Conservation (phyloP, 768 basidiomycete species). For the Tubosaeta sp. region DNA sequence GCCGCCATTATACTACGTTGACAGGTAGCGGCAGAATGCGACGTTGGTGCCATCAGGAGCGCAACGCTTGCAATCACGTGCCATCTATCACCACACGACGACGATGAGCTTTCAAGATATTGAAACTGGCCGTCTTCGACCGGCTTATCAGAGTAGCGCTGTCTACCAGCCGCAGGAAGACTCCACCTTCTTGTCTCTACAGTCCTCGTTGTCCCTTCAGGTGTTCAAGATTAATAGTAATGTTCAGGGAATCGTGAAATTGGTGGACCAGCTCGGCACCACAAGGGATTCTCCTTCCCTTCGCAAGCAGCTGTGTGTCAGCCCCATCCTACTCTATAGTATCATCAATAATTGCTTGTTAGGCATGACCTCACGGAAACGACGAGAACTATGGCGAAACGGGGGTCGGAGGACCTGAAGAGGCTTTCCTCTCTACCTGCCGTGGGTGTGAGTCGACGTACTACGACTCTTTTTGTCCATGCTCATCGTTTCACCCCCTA, state of each 20-base stretch:
- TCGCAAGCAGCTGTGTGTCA: slow-evolving; percentile 78
- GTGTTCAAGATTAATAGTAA: slow-evolving; percentile 99
- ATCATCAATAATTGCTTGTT: slow-evolving; percentile 3
- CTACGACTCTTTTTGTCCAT: not conserved
- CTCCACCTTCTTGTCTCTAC: slow-evolving; percentile 67
- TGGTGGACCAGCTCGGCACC: slow-evolving; percentile 96
- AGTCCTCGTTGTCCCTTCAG: slow-evolving; percentile 81
- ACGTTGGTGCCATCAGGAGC: not conserved
- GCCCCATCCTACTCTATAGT: not conserved
- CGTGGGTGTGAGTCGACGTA: slow-evolving; percentile 44
- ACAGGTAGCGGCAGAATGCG: not conserved
- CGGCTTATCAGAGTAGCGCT: slow-evolving; percentile 22
- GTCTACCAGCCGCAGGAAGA: slow-evolving; percentile 53
- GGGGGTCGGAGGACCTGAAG: slow-evolving; percentile 91
- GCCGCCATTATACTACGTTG: too few species aligned
- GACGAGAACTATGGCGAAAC: slow-evolving; percentile 92
- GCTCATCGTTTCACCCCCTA: slow-evolving; percentile 24
- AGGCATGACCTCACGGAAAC: slow-evolving; percentile 95
- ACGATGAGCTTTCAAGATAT: slow-evolving; percentile 52
- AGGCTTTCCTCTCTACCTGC: slow-evolving; percentile 68
- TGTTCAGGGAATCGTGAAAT: slow-evolving; percentile 89
- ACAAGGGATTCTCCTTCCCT: slow-evolving; percentile 72
- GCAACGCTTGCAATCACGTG: slow-evolving; percentile 9
- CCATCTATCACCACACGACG: not conserved
- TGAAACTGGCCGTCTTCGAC: slow-evolving; percentile 38